Evolutionary conservation across 139 green algal genomes (phyloP).

Genomic region (Coccomyxa sp.): DNA sequence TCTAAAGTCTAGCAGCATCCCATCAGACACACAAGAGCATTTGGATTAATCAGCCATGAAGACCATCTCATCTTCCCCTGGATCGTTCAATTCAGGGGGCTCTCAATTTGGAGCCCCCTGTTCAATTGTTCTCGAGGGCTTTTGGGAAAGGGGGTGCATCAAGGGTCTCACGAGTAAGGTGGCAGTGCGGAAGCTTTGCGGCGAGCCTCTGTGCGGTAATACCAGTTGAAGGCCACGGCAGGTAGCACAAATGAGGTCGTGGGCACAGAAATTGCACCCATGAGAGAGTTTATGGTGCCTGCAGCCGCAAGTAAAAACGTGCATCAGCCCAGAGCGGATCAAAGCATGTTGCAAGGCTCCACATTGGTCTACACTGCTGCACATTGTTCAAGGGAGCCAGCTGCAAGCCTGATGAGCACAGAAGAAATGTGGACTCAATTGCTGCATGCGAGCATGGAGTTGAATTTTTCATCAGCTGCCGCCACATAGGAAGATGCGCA

Average conservation of each 20-base stretch:
- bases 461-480: no score
- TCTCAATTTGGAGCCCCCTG: background rate
- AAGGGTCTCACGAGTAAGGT: background rate
- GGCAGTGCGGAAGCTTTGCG: no score
- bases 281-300: slow-evolving; percentile 13
- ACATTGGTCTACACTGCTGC: no score
- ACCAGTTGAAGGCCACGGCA: slow-evolving; percentile 6
- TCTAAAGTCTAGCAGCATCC: background rate
- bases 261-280: slow-evolving; percentile 16
- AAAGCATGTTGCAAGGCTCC: no score
- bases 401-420: no score
- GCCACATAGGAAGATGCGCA: no score
- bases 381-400: no score
- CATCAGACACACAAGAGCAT: background rate
- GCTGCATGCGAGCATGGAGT: no score
- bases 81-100: background rate
- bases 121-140: no score
- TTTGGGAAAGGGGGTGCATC: background rate
- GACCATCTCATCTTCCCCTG: background rate
- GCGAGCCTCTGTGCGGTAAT: slow-evolving; percentile 9
- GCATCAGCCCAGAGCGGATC: no score
- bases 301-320: no score
- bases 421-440: no score
- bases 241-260: slow-evolving; percentile 23
- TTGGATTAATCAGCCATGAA: background rate